Evolutionary conservation across 1,284 basidiomycete genomes (phyloP), one percentile per base, ranked within the genome.

Genomic region (Bjerkandera adusta): DNA sequence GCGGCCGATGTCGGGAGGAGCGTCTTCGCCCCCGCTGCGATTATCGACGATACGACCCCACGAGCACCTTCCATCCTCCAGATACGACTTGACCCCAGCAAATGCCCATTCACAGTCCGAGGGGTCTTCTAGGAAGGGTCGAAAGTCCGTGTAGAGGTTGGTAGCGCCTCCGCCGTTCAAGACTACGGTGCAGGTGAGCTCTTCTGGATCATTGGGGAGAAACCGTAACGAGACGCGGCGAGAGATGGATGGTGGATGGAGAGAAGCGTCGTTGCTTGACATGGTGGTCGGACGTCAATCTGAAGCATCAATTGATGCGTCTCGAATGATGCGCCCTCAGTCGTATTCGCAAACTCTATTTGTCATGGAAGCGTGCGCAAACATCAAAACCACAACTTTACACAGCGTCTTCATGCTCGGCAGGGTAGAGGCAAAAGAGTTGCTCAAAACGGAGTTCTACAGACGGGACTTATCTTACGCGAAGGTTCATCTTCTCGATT

Each of bases 81-180:
- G 33, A 24, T 46, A 41, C 20, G 18, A 21, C 22, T 50, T 50
- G 29, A 29, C 35, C 4, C 49, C 49, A 13, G 49, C 49, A 30
- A 50, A 50, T 6, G 49, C 49, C 49, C 49, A 50, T 26, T 50
- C 49, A 36, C 49, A 50, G 13, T 20, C n/a, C 12, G 49, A 24
- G 7, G 44, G 49, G 37, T 43, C 26, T 5, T n/a, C 44, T 12
- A 39, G 18, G 30, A 50, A 34, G 13, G 48, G 49, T 2, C 49
- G 49, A 22, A 50, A 50, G 27, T 50, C 49, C 3, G 49, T 47
- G 44, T 43, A 50, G 38, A 50, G 35, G 35, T 27, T 41, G 12
- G 49, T 36, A 26, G 24, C 24, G 36, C 49, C 44, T 16, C 49
- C 49, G 5, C 24, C 44, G 36, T 50, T 50, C 26, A 50, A 35